Base-by-base conservation (phyloP, 1,139 yeast species). In the Waltiozyma sp. region DNA sequence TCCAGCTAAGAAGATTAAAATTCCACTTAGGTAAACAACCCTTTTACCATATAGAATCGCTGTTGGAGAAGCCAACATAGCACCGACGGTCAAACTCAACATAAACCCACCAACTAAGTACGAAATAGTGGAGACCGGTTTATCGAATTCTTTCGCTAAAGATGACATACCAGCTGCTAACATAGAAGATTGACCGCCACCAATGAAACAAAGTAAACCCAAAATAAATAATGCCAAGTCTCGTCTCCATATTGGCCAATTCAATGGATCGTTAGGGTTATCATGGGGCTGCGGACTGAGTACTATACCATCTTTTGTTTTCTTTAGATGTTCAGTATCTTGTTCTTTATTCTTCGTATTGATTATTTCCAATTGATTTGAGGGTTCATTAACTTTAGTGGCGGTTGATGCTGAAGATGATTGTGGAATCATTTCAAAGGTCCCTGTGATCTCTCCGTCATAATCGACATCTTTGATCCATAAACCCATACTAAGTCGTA, bases 201-300 rank as follows among this genome's bases (percentile, higher is more conserved):
- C 77, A 8, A 77, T 59, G 50, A 77, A 74, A 19, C 77, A 72
- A 48, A 75, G 80, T 50, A 74, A 70, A 2, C 83, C 82, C 40
- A 77, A 69, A 33, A 71, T 70, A 19, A 67, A 52, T 41, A 77
- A 61, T 21, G 80, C 75, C 43, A 75, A 49, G 49, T 77, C 83
- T 37, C 81, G 62, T 39, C 73, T 65, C 77, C 79, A 74, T 7
- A 70, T 54, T 1, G 82, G 80, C 83, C 83, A 77, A 53, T 80
- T 80, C 37, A 79, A 63, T 1, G 87, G 87, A 53, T 80, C 87
- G 52, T 79, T 77, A 5, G 78, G 75, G 41, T 77, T 68, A 51
- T 77, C 77, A 31, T 78, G 77, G 2, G 86, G 87, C 58, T 80
- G 86, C 1, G 87, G 87, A 43, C 70, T 66, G 38, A 80, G 60